Base-by-base conservation (phyloP, 306 rosid species). In the Acacia crassicarpa region DNA sequence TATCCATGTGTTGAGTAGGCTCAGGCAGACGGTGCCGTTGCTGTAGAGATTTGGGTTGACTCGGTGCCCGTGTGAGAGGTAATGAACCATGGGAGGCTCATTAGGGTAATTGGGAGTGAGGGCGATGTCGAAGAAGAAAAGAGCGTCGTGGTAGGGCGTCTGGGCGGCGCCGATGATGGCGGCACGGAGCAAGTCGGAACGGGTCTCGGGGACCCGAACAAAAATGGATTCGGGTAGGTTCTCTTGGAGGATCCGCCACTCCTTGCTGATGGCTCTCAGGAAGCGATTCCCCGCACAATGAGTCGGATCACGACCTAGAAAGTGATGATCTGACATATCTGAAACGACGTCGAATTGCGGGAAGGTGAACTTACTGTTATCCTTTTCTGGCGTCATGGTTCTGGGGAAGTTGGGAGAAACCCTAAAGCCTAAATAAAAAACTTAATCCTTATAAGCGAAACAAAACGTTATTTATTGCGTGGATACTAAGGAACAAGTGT, bases 101-200 rank as follows among this genome's bases (percentile, higher is more conserved):
- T 0, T 70, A 1, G 97, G 94, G 81, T 89, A 89, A 38, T 85
- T 80, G 2, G 63, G 13, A 0, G 90, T 86, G 63, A 90, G 72
- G 0, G 23, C 75, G 40, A 90, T 23, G 76, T 90, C 94, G 79
- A 90, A 90, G 89, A 90, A 82, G 86, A 83, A 90, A 16, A 89
- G 85, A 0, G 76, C 91, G 8, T 92, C 90, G 65, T 88, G 90
- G 71, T 90, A 89, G 0, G 93, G 97, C 11, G 93, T 92, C 12
- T 87, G 93, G 12, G 88, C 82, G 11, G 88, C 81, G 8, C 93
- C 93, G 9, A 88, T 5, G 38, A 92, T 85, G 67, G 74, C 94
- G 0, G 91, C 92, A 2, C 93, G 17, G 32, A 89, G 76, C 0
- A 91, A 65, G 46, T 87, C 81, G 27, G 87, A 75, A 5, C 89